Conservation (phyloP, 2,329 filamentous ascomycete species). For the Pestalotiopsis sp. region DNA sequence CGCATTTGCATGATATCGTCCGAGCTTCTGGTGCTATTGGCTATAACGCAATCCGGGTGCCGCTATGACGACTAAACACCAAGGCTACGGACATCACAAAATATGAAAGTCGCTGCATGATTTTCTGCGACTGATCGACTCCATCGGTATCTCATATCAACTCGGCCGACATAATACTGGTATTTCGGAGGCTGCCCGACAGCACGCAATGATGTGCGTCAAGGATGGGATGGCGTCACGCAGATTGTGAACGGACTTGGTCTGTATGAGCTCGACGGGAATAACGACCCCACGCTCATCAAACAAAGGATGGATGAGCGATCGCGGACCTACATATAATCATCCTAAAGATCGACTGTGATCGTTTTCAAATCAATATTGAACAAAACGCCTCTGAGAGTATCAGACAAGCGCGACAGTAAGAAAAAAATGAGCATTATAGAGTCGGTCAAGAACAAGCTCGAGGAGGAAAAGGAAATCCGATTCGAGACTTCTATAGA, state of each 20-base stretch:
- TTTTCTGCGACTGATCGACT: neutral
- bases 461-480: neutral
- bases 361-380: no score
- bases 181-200: neutral
- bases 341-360: no score
- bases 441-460: neutral
- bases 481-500: slow-evolving; percentile 14
- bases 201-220: neutral
- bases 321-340: neutral
- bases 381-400: no score
- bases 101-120: neutral
- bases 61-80: neutral
- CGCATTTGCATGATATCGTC: neutral
- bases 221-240: neutral
- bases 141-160: neutral
- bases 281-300: neutral
- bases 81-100: neutral
- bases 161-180: neutral
- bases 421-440: neutral
- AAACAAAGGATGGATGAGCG: neutral
- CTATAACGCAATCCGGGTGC: neutral
- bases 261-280: neutral
- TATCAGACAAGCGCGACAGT: neutral
- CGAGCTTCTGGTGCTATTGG: neutral
- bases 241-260: neutral